Percentiles rank a stretch among this genome's conserved stretches.
Conservation (phyloP, 768 basidiomycete genomes). For the Harrya chromipes region DNA sequence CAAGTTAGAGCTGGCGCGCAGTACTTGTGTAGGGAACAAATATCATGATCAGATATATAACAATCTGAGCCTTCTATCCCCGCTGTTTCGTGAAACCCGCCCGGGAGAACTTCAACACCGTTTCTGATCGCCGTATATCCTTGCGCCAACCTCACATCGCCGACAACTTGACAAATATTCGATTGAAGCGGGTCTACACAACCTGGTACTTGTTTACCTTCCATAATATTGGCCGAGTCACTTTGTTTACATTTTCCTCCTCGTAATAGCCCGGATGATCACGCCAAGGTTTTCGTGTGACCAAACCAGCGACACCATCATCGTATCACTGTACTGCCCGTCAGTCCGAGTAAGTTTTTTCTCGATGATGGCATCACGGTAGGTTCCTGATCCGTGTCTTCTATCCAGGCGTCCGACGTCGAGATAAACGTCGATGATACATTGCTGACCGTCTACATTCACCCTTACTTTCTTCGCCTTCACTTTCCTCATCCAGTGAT, state of each 20-base stretch:
- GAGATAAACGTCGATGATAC: constrained; percentile 75
- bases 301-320: constrained; percentile 55
- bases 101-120: too few species aligned
- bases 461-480: constrained; percentile 81
- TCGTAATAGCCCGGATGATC: constrained; percentile 50
- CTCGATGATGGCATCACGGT: background rate
- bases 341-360: constrained; percentile 64
- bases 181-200: background rate
- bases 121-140: too few species aligned
- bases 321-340: constrained; percentile 65
- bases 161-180: background rate
- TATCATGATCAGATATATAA: background rate
- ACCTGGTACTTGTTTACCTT: background rate
- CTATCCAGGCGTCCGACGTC: constrained; percentile 68
- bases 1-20: background rate
- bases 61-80: constrained; percentile 4
- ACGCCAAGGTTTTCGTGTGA: constrained; percentile 72
- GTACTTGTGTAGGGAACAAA: constrained; percentile 7
- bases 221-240: too few species aligned
- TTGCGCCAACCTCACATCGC: background rate
- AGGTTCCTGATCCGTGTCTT: constrained; percentile 2
- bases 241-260: too few species aligned
- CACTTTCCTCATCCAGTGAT: constrained; percentile 65
- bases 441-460: constrained; percentile 70
- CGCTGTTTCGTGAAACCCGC: constrained; percentile 1